phyloP scores from a whole-genome alignment of 371 early-diverging fungal genomes.

The Mucor mucedo region DNA sequence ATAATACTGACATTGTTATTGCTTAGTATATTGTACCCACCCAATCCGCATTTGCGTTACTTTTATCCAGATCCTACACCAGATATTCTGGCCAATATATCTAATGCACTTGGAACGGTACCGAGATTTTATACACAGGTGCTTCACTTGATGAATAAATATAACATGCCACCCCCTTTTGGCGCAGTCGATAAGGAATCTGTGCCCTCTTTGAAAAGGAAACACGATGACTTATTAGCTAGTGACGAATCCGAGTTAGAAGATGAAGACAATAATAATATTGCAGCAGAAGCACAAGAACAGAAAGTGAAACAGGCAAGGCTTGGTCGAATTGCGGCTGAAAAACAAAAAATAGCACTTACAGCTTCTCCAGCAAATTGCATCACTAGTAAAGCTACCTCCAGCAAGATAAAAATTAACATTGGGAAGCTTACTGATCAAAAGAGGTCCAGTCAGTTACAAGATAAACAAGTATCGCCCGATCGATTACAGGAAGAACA shows the following conservation, averaged over 20 bases:
- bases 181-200: slow-evolving; percentile 37
- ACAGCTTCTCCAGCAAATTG: neutral
- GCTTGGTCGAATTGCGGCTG: slow-evolving; percentile 27
- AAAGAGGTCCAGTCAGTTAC: too few species aligned
- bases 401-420: slow-evolving; percentile 13
- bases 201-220: slow-evolving; percentile 40
- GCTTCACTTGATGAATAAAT: slow-evolving; percentile 75
- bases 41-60: slow-evolving; percentile 56
- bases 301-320: slow-evolving; percentile 29
- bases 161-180: slow-evolving; percentile 74
- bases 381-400: neutral
- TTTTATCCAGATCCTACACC: slow-evolving; percentile 62
- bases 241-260: slow-evolving; percentile 68
- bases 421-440: slow-evolving; percentile 5
- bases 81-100: slow-evolving; percentile 53
- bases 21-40: slow-evolving; percentile 39
- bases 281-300: slow-evolving; percentile 21
- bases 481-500: slow-evolving; percentile 15
- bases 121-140: slow-evolving; percentile 70
- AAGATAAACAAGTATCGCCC: neutral
- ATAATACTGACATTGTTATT: neutral
- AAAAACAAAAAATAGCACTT: slow-evolving; percentile 27
- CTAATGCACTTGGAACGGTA: slow-evolving; percentile 54
- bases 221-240: slow-evolving; percentile 48
- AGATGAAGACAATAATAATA: slow-evolving; percentile 37